These are phyloP conservation scores for Pharus latifolius DNA, from an alignment of 176 grass and related monocot genomes.

Conservation along the genomic window DNA sequence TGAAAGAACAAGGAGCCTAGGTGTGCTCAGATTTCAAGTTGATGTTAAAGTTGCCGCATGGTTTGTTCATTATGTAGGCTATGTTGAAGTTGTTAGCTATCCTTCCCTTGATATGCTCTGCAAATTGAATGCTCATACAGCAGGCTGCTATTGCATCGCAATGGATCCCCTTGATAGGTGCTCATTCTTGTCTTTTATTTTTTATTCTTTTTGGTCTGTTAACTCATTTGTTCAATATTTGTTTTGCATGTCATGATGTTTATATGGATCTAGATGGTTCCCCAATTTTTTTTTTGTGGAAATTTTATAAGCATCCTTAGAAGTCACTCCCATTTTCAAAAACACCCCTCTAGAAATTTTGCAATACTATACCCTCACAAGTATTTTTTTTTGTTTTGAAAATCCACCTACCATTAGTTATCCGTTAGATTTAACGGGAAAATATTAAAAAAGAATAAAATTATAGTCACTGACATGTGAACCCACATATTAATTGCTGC, in stretches of 20 bases:
- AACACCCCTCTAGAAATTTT: no score
- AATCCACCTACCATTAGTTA: no score
- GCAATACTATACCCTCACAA: no score
- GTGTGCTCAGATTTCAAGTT: slow-evolving; percentile 2
- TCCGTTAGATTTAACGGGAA: no score
- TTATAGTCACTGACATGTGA: no score
- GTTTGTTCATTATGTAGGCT: slow-evolving; percentile 47
- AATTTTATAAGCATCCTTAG: no score
- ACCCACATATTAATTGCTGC: no score
- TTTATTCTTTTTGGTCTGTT: not conserved
- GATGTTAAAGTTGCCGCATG: not conserved
- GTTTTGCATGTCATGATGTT: not conserved
- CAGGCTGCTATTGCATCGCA: slow-evolving; percentile 96
- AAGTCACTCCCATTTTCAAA: no score
- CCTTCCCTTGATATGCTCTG: slow-evolving; percentile 54
- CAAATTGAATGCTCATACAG: slow-evolving; percentile 93
- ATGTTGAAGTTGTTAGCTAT: slow-evolving; percentile 78
- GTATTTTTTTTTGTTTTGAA: no score
- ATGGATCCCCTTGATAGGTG: slow-evolving; percentile 96
- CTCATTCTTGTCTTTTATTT: slow-evolving; percentile 6
- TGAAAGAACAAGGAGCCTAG: slow-evolving; percentile 1
- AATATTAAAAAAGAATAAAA: no score
- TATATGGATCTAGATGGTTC: not conserved
- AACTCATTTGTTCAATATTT: not conserved
- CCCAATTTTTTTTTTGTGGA: no score